A percentile compares a stretch with the other conserved stretches of the same genome.
phyloP scores from a whole-genome alignment of 768 basidiomycete species.

The Rhodotorula paludigena region DNA sequence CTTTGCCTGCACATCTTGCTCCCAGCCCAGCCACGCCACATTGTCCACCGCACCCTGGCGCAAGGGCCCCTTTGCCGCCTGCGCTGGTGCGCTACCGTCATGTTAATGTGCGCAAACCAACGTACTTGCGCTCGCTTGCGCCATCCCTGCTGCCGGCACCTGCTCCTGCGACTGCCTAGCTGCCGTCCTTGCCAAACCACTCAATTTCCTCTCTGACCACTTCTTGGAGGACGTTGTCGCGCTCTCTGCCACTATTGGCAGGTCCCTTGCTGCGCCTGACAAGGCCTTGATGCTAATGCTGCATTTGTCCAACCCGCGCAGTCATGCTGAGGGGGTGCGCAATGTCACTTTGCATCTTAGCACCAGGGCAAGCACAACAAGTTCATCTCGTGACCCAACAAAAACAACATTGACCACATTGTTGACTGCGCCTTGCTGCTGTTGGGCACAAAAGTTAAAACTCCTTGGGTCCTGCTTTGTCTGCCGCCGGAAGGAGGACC shows the following conservation, averaged over 20 bases:
- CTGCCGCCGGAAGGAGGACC: constrained; percentile 50
- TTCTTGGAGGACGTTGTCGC: background rate
- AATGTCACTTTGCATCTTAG: background rate
- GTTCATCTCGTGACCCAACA: constrained; percentile 5
- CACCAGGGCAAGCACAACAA: constrained; percentile 29
- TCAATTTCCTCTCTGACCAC: background rate
- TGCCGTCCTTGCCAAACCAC: background rate
- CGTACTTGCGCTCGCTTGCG: background rate
- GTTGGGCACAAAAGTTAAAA: constrained; percentile 41
- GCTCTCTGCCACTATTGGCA: background rate
- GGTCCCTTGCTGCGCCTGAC: background rate
- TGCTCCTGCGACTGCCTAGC: background rate
- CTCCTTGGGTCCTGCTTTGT: constrained; percentile 51
- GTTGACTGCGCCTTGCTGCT: constrained; percentile 44
- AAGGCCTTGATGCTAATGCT: background rate
- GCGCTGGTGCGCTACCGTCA: too few relatives aligned
- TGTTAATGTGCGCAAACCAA: too few relatives aligned
- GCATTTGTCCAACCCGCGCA: background rate
- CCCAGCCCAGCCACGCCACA: too few relatives aligned
- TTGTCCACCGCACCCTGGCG: too few relatives aligned
- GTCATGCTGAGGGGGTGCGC: constrained; percentile 3
- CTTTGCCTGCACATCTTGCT: too few relatives aligned
- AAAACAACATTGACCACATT: constrained; percentile 45
- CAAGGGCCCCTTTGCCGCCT: too few relatives aligned
- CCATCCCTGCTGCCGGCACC: background rate